These are phyloP conservation scores for Penicillium occitanis DNA, from an alignment of 2,329 filamentous ascomycete species.

Conservation along the genomic window DNA sequence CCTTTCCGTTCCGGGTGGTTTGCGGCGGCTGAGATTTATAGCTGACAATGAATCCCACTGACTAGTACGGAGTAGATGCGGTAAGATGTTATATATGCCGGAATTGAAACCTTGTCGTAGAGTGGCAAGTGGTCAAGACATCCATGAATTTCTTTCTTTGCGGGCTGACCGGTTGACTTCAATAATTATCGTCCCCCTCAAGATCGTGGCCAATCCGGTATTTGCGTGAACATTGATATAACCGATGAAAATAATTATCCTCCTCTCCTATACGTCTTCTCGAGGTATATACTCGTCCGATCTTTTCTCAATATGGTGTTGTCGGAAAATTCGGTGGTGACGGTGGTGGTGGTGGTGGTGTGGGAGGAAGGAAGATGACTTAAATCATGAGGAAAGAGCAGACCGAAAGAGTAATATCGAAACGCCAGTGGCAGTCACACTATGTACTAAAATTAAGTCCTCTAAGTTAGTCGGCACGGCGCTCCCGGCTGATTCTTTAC, in stretches of 20 bases:
- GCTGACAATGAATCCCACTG: background rate
- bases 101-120: background rate
- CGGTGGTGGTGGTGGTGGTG: background rate
- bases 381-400: constrained; percentile 1
- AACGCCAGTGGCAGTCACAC: background rate
- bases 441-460: background rate
- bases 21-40: background rate
- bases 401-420: constrained; percentile 14
- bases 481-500: background rate
- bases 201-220: background rate
- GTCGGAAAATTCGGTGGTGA: background rate
- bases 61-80: background rate
- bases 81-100: background rate
- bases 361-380: background rate
- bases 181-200: background rate
- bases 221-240: background rate
- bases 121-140: background rate
- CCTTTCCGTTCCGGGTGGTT: background rate
- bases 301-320: background rate
- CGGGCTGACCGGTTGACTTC: background rate
- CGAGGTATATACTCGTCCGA: background rate
- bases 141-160: constrained; percentile 8
- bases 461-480: constrained; percentile 1
- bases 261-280: background rate
- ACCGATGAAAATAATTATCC: background rate